Evolutionary conservation across 2,329 filamentous ascomycete species (phyloP), one percentile per base, ranked within the genome.

Genomic region (Pleomassaria siparia): DNA sequence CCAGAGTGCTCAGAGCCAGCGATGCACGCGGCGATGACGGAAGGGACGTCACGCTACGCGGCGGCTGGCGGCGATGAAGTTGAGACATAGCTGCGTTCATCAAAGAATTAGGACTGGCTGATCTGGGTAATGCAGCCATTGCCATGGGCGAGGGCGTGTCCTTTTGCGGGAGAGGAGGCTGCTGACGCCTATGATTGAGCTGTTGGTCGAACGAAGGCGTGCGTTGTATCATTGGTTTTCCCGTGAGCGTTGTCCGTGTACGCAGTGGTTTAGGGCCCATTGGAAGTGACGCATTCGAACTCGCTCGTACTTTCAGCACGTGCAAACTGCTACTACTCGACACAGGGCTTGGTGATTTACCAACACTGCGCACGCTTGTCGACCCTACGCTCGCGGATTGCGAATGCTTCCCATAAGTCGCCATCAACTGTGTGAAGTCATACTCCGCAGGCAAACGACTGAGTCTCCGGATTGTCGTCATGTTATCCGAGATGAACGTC

Each of bases 11-110:
- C n/a, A 58, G 40, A 1, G 55, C 53, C 6, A 58, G 40, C 5
- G 52, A 55, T 2, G 55, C 55, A n/a, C 55, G 45, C 9, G 55
- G 55, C 11, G 55, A 58, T 12, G 55, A 52, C 7, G 55, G 55
- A 2, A 58, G 43, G n/a, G 55, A 47, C 10, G 52, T 55, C 7
- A 21, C 30, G 28, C 49, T 51, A 16, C 52, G 50, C n/a, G 52
- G 47, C 11, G 41, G 41, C 24, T 40, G 33, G 8, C 46, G 40
- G 15, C 46, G 46, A 26, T 53, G 51, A 2, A 58, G 30, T 15
- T 55, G 44, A 15, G 45, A 28, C 11, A 51, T 39, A 13, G 54
- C 54, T 16, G 54, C 52, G 35, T 53, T 53, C 40, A 51, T 41
- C 7, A 41, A 21, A 2, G 25, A n/a, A 15, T 13, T 20, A 3